phyloP scores from a whole-genome alignment of 2,329 filamentous ascomycete species.

The Aureobasidium sp. region DNA sequence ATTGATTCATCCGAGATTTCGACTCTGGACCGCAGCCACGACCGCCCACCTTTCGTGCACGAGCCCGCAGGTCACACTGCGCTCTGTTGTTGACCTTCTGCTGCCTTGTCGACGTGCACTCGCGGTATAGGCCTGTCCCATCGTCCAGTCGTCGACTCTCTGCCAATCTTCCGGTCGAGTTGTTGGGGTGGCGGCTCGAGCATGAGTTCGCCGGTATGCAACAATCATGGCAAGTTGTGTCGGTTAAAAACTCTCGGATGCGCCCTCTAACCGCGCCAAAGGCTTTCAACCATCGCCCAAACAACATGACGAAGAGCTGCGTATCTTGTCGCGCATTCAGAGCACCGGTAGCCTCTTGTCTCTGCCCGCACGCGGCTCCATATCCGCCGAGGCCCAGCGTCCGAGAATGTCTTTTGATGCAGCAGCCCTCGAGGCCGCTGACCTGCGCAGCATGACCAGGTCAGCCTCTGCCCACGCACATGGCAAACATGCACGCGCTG shows the following conservation, averaged over 20 bases:
- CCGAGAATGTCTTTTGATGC: conserved; percentile 13
- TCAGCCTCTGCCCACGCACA: background rate
- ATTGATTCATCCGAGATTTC: conserved; percentile 7
- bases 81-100: conserved; percentile 4
- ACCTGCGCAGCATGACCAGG: conserved; percentile 11
- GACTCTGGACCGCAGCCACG: conserved; percentile 9
- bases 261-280: background rate
- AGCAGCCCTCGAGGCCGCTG: conserved; percentile 8
- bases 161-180: background rate
- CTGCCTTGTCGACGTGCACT: background rate
- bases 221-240: conserved; percentile 14
- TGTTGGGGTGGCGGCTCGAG: conserved; percentile 6
- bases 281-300: conserved; percentile 13
- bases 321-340: conserved; percentile 9
- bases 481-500: background rate
- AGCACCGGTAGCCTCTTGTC: conserved; percentile 12
- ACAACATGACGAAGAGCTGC: conserved; percentile 2
- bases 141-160: background rate
- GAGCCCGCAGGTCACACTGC: conserved; percentile 10
- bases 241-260: background rate
- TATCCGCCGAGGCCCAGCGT: background rate
- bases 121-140: background rate
- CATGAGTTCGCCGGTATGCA: conserved; percentile 16
- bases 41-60: background rate
- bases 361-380: background rate